Conservation (phyloP, 345 rosid species). For the Sisymbrium irio region DNA sequence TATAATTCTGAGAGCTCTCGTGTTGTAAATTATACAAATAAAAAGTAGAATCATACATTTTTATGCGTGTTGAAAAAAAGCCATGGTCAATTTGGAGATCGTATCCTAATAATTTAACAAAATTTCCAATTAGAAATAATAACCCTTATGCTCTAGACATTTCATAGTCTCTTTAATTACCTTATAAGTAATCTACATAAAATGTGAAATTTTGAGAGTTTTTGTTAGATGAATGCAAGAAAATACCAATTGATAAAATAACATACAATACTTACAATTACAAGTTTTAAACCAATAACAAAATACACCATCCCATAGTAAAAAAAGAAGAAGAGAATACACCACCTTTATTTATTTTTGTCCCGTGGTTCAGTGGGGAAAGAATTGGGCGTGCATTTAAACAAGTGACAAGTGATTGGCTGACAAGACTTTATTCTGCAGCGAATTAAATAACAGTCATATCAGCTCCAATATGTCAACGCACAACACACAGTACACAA, state of each 20-base stretch:
- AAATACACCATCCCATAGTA: not conserved
- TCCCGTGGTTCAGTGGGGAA: not conserved
- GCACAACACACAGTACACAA: no score
- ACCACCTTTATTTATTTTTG: not conserved
- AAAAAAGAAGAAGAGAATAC: no score
- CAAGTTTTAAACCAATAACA: no score
- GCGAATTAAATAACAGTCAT: not conserved
- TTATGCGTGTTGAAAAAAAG: not conserved
- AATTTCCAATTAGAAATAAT: not conserved
- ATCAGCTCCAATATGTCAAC: no score
- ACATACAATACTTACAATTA: not conserved
- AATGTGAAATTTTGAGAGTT: not conserved
- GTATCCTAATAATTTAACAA: slow-evolving; percentile 10
- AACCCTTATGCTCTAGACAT: not conserved
- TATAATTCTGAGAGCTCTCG: not conserved
- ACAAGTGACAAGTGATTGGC: not conserved
- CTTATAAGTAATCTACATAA: not conserved
- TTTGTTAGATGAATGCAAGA: not conserved
- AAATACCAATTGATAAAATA: not conserved
- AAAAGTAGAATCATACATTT: not conserved
- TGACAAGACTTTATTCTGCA: not conserved
- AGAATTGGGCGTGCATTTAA: not conserved
- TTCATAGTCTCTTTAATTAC: not conserved
- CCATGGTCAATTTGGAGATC: not conserved
- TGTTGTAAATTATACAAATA: slow-evolving; percentile 13